A percentile compares a stretch with the other conserved stretches of the same genome.
These are phyloP conservation scores for Phytopythium chamaehyphon DNA, from an alignment of 352 stramenopile species.

Conservation along the genomic window DNA sequence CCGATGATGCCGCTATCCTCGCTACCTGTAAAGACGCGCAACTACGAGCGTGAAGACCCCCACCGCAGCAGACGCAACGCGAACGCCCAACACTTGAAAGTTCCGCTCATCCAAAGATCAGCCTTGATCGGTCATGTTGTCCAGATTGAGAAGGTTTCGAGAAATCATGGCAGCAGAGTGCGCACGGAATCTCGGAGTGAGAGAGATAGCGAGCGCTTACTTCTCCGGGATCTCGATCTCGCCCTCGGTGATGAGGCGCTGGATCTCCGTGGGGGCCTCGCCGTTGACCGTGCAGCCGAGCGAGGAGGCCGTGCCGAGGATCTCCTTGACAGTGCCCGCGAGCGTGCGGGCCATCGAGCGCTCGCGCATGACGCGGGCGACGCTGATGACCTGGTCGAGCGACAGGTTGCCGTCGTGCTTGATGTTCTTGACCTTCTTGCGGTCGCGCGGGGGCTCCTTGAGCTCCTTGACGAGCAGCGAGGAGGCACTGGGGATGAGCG, in stretches of 20 bases:
- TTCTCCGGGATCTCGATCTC: conserved; percentile 97
- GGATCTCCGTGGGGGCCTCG: conserved; percentile 95
- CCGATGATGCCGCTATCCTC: not conserved
- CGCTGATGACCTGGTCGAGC: conserved; percentile 98
- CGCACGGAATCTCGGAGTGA: conserved; percentile 2
- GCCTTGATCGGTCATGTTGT: conserved; percentile 25
- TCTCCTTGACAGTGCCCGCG: conserved; percentile 98
- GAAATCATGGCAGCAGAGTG: not conserved
- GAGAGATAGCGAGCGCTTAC: conserved; percentile 48
- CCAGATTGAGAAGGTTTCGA: conserved; percentile 6
- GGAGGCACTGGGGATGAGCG: conserved; percentile 96
- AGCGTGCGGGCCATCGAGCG: conserved; percentile 97
- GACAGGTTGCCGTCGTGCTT: conserved; percentile 99
- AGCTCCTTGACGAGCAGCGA: conserved; percentile 99
- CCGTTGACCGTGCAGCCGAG: conserved; percentile 99
- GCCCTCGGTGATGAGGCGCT: conserved; percentile 94
- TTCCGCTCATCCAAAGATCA: conserved; percentile 27
- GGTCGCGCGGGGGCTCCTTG: conserved; percentile 98
- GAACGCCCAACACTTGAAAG: conserved; percentile 4
- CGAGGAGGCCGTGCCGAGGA: conserved; percentile 98
- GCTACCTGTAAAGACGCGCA: not conserved
- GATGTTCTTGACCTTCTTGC: conserved; percentile 99
- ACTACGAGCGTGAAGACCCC: conserved; percentile 3
- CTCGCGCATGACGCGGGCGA: conserved; percentile 97
- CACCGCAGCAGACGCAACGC: conserved; percentile 5